Evolutionary conservation across 345 rosid genomes (phyloP).

Genomic region (Mangifera indica): DNA sequence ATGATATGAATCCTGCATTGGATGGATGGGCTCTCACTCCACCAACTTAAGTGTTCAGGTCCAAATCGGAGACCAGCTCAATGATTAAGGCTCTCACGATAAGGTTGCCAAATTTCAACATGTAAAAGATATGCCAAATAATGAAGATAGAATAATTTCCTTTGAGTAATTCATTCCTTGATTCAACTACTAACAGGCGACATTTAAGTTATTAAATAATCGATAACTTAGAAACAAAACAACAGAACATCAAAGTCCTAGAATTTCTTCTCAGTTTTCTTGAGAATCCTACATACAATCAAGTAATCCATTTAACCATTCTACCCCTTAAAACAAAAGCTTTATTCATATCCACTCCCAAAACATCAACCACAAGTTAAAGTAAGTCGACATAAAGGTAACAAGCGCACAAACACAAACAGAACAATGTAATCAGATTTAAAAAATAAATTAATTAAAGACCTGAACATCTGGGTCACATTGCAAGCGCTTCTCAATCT

Average conservation of each 20-base stretch:
- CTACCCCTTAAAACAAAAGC: neutral
- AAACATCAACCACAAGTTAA: neutral
- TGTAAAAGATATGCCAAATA: neutral
- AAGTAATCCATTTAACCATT: neutral
- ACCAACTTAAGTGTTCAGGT: neutral
- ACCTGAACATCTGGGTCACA: slow-evolving; percentile 82
- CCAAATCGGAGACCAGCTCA: neutral
- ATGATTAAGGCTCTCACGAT: neutral
- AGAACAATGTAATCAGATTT: neutral
- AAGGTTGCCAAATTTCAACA: neutral
- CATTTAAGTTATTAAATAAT: too few relatives aligned
- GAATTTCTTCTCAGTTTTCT: neutral
- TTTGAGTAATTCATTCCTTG: neutral
- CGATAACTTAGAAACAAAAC: too few relatives aligned
- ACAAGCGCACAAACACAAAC: too few relatives aligned
- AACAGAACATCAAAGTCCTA: neutral
- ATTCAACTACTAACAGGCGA: too few relatives aligned
- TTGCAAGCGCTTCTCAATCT: slow-evolving; percentile 63
- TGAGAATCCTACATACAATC: neutral
- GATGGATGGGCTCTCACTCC: neutral
- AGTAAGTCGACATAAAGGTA: slow-evolving; percentile 1
- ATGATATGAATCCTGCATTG: neutral
- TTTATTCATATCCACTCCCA: neutral
- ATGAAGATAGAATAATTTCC: neutral
- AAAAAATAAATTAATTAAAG: slow-evolving; percentile 11